These are phyloP conservation scores for Lenzites betulinus DNA, from an alignment of 768 basidiomycete species.

Conservation along the genomic window DNA sequence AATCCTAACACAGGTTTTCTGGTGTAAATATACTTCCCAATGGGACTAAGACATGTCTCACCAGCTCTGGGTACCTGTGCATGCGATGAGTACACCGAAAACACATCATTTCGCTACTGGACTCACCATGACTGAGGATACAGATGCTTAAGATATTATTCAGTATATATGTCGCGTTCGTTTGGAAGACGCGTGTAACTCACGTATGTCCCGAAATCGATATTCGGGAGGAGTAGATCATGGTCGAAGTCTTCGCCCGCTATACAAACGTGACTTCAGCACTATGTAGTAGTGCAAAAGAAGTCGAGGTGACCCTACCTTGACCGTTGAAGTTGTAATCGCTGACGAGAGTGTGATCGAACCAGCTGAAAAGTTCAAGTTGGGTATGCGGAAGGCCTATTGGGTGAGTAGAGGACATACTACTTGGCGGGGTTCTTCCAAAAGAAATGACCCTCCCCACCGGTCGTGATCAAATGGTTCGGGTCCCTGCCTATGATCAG, in stretches of 20 bases:
- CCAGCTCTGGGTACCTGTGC: constrained; percentile 34
- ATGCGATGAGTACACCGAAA: neutral
- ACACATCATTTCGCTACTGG: neutral
- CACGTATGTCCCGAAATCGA: constrained; percentile 60
- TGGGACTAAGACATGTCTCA: constrained; percentile 3
- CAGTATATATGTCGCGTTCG: neutral
- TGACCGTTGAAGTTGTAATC: constrained; percentile 62
- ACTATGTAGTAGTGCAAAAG: no score
- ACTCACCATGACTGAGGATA: constrained; percentile 29
- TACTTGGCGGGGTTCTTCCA: constrained; percentile 45
- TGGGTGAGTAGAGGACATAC: constrained; percentile 14
- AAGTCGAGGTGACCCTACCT: constrained; percentile 36
- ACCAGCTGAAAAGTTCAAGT: constrained; percentile 34
- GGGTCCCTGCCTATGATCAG: constrained; percentile 42
- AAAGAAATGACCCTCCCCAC: constrained; percentile 59
- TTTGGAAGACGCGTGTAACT: constrained; percentile 19
- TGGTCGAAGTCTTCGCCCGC: constrained; percentile 59
- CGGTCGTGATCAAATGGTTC: constrained; percentile 55
- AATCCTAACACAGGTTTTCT: constrained; percentile 37
- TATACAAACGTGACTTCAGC: constrained; percentile 16
- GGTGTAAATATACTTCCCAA: neutral
- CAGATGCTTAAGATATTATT: constrained; percentile 18
- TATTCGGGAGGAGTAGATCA: constrained; percentile 49
- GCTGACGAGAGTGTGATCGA: constrained; percentile 43
- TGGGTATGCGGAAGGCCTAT: neutral